These are phyloP conservation scores for Neurospora sp. DNA, from an alignment of 495 filamentous ascomycete species.

Conservation along the genomic window DNA sequence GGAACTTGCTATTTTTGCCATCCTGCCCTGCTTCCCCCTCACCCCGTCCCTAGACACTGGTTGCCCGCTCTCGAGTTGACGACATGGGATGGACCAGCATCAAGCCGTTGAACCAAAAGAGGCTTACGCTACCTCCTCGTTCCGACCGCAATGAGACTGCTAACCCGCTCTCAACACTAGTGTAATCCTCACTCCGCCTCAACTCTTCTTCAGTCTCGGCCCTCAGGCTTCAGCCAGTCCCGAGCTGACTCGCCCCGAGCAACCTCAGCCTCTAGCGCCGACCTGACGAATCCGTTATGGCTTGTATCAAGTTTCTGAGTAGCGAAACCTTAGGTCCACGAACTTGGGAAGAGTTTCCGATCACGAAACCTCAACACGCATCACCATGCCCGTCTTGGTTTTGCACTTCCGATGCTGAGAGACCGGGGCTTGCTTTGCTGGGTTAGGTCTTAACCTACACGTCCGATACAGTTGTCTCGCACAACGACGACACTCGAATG, in stretches of 20 bases:
- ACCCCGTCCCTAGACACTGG: not conserved
- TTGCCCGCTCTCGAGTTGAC: not conserved
- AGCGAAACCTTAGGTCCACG: not conserved
- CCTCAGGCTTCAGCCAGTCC: not conserved
- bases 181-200: not conserved
- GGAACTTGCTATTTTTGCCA: not conserved
- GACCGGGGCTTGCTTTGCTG: not conserved
- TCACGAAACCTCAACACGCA: not conserved
- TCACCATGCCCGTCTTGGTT: not conserved
- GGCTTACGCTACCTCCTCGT: not conserved
- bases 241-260: not conserved
- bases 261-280: not conserved
- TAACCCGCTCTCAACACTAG: not conserved
- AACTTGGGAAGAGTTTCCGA: not conserved
- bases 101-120: not conserved
- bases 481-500: not conserved
- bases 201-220: not conserved
- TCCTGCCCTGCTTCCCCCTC: not conserved
- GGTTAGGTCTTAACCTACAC: not conserved
- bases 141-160: not conserved
- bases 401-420: not conserved
- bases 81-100: not conserved
- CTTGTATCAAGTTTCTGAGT: not conserved
- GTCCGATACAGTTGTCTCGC: not conserved
- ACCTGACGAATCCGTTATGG: not conserved